phyloP scores from a whole-genome alignment of 2,329 filamentous ascomycete species.

The Metarhizium anisopliae region DNA sequence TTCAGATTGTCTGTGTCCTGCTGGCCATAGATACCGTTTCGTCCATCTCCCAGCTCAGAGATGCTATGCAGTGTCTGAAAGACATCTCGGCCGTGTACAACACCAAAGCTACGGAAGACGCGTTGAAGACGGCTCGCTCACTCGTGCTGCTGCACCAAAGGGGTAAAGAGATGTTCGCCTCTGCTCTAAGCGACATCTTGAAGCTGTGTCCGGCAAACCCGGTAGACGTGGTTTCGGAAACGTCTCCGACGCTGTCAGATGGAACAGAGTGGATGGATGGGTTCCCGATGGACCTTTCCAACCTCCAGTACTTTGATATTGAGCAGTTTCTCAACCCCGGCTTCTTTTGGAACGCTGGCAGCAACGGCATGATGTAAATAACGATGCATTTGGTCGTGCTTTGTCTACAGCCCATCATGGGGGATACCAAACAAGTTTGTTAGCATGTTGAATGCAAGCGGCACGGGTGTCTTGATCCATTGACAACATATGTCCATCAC shows the following conservation, averaged over 20 bases:
- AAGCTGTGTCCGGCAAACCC: conserved; percentile 21
- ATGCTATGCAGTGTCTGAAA: conserved; percentile 39
- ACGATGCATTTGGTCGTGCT: background rate
- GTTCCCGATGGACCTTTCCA: conserved; percentile 33
- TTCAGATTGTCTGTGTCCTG: conserved; percentile 47
- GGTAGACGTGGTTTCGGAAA: background rate
- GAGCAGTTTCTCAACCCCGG: conserved; percentile 26
- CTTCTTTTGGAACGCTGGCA: background rate
- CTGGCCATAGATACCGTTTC: conserved; percentile 44
- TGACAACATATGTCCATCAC: background rate
- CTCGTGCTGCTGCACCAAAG: conserved; percentile 43
- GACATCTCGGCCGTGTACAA: conserved; percentile 33
- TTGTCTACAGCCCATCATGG: too few species aligned
- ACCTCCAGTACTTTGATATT: conserved; percentile 32
- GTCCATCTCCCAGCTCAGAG: conserved; percentile 36
- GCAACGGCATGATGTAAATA: background rate
- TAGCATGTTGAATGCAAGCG: too few species aligned
- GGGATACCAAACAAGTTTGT: too few species aligned
- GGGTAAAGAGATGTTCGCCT: conserved; percentile 35
- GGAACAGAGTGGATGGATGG: conserved; percentile 27
- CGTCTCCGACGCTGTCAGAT: background rate
- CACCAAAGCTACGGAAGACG: conserved; percentile 40
- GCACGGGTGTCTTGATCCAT: background rate
- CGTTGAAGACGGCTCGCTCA: conserved; percentile 43
- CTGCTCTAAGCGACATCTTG: conserved; percentile 28